Conservation (phyloP, 495 filamentous ascomycete genomes). For the Podospora sp. region DNA sequence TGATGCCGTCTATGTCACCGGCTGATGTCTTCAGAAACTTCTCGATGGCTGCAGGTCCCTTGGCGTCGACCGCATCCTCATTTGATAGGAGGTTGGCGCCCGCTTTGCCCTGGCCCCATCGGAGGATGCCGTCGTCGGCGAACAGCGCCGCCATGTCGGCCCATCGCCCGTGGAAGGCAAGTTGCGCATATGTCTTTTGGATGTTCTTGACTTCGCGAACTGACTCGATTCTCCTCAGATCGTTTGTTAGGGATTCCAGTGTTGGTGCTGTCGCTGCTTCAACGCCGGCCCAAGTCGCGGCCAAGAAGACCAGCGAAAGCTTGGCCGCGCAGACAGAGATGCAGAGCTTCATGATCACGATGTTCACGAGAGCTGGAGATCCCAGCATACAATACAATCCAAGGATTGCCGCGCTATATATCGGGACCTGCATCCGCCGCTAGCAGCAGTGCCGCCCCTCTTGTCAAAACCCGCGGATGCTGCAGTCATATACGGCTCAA, state of each 20-base stretch:
- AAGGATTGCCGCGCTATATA: not conserved
- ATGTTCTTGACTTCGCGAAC: constrained; percentile 30
- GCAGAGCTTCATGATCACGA: constrained; percentile 3
- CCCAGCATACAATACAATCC: not conserved
- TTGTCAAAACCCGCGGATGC: not conserved
- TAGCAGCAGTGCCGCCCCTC: constrained; percentile 2
- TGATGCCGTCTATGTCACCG: constrained; percentile 23
- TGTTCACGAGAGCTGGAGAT: not conserved
- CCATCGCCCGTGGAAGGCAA: constrained; percentile 21
- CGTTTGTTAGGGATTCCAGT: constrained; percentile 7
- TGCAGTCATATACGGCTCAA: constrained; percentile 3
- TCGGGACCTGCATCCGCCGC: not conserved
- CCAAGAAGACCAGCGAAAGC: constrained; percentile 6
- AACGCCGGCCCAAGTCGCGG: not conserved
- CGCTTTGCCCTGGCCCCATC: constrained; percentile 19
- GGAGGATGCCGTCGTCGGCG: constrained; percentile 21
- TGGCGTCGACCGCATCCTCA: not conserved
- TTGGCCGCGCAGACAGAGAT: not conserved
- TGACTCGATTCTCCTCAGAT: constrained; percentile 22
- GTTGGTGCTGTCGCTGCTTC: not conserved
- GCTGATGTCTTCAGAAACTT: constrained; percentile 20
- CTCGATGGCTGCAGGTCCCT: constrained; percentile 24
- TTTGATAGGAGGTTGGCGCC: constrained; percentile 13
- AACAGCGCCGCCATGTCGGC: constrained; percentile 24
- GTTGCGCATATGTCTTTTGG: constrained; percentile 23